phyloP scores from a whole-genome alignment of 148 eudicot species.

The Spergularia marina region DNA sequence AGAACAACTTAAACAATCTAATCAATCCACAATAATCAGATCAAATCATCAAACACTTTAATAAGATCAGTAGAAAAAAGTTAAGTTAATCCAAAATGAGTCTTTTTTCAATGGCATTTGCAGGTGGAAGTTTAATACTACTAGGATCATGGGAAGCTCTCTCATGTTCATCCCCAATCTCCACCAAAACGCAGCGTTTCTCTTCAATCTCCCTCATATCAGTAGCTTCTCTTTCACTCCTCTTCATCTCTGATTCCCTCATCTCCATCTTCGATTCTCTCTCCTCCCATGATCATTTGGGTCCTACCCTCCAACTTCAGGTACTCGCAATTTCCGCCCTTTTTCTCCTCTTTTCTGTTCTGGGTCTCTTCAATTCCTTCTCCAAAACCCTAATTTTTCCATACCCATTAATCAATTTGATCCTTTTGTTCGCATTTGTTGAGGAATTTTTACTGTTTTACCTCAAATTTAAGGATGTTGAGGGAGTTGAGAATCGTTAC shows the following conservation, averaged over 20 bases:
- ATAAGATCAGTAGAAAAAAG: neutral
- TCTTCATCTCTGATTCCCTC: conserved; percentile 48
- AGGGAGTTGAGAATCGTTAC: conserved; percentile 66
- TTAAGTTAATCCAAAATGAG: conserved; percentile 36
- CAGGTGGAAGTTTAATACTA: conserved; percentile 55
- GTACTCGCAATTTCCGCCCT: conserved; percentile 52
- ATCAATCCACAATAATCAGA: neutral
- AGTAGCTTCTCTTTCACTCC: conserved; percentile 38
- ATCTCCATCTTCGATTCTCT: conserved; percentile 43
- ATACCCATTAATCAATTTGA: conserved; percentile 33
- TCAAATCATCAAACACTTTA: neutral
- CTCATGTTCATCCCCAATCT: conserved; percentile 20
- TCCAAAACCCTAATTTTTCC: conserved; percentile 31
- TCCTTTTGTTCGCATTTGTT: conserved; percentile 52
- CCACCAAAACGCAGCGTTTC: conserved; percentile 3
- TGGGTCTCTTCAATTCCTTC: conserved; percentile 37
- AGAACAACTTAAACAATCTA: neutral
- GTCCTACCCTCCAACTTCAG: conserved; percentile 45
- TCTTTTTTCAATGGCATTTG: conserved; percentile 54
- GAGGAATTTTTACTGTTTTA: conserved; percentile 65
- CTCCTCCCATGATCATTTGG: conserved; percentile 40
- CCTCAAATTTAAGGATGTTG: conserved; percentile 49
- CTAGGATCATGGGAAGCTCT: conserved; percentile 77
- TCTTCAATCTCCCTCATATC: conserved; percentile 26
- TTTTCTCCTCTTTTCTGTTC: conserved; percentile 46